phyloP scores from a whole-genome alignment of 441 rosid species.

The Jatropha multifida region DNA sequence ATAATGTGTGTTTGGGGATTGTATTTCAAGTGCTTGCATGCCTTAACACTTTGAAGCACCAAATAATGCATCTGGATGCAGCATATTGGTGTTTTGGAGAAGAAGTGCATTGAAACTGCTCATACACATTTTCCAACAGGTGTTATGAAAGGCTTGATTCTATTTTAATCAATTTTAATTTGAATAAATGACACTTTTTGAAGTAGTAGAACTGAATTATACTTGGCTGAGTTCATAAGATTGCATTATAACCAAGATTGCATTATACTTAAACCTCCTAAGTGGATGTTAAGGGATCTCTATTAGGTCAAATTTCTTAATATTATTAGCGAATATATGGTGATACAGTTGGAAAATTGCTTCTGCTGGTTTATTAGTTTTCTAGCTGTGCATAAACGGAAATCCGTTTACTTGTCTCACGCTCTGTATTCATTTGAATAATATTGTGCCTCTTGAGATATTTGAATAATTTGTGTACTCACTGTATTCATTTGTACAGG shows the following conservation, averaged over 20 bases:
- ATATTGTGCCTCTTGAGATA: background rate
- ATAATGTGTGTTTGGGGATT: background rate
- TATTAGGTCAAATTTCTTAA: background rate
- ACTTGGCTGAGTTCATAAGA: background rate
- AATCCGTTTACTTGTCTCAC: too few species aligned
- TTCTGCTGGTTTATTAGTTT: background rate
- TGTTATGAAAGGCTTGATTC: too few species aligned
- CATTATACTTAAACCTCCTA: background rate
- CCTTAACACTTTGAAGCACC: background rate
- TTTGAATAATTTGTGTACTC: background rate
- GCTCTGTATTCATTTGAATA: background rate
- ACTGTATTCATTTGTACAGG: constrained; percentile 42
- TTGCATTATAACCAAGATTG: background rate
- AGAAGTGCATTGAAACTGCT: background rate
- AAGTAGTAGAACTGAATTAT: too few species aligned
- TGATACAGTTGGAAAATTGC: background rate
- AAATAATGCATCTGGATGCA: background rate
- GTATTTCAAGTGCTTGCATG: background rate
- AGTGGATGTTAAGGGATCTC: background rate
- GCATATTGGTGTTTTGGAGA: background rate
- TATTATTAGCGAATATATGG: background rate
- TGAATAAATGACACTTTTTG: background rate
- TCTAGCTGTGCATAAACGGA: background rate
- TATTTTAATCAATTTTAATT: background rate
- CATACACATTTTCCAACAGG: background rate